Conservation (phyloP, 163 green algal species). For the Coccomyxa subellipsoidea region DNA sequence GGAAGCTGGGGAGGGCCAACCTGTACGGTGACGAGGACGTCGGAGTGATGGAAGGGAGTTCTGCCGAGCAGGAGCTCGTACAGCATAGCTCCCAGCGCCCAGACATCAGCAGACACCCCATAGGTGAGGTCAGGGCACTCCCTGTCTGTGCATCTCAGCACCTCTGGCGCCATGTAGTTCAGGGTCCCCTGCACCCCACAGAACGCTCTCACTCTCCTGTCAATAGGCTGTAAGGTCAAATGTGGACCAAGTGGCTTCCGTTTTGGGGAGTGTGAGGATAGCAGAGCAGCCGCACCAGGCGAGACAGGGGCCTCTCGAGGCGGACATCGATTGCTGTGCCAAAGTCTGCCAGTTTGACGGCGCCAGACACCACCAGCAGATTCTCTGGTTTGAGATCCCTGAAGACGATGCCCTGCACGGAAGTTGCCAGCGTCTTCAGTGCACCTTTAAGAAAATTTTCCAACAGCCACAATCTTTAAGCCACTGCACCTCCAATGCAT, state of each 20-base stretch:
- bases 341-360: constrained; percentile 86
- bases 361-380: constrained; percentile 36
- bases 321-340: constrained; percentile 63
- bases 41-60: constrained; percentile 61
- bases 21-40: background rate
- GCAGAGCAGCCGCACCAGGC: constrained; percentile 27
- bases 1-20: background rate
- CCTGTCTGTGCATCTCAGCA: constrained; percentile 60
- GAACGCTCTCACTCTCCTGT: background rate
- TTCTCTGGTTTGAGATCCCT: constrained; percentile 67
- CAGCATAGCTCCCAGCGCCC: constrained; percentile 61
- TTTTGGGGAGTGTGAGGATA: background rate
- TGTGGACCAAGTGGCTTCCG: background rate
- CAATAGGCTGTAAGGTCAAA: background rate
- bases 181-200: constrained; percentile 36
- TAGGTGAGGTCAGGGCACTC: constrained; percentile 10
- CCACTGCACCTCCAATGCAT: background rate
- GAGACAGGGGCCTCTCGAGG: constrained; percentile 53
- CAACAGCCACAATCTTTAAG: background rate
- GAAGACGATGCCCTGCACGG: constrained; percentile 51
- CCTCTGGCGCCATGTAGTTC: constrained; percentile 59
- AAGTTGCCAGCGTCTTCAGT: background rate
- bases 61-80: constrained; percentile 60
- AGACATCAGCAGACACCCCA: constrained; percentile 53
- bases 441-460: background rate